Conservation (phyloP, 495 filamentous ascomycete species). For the Aspergillus saccharolyticus region DNA sequence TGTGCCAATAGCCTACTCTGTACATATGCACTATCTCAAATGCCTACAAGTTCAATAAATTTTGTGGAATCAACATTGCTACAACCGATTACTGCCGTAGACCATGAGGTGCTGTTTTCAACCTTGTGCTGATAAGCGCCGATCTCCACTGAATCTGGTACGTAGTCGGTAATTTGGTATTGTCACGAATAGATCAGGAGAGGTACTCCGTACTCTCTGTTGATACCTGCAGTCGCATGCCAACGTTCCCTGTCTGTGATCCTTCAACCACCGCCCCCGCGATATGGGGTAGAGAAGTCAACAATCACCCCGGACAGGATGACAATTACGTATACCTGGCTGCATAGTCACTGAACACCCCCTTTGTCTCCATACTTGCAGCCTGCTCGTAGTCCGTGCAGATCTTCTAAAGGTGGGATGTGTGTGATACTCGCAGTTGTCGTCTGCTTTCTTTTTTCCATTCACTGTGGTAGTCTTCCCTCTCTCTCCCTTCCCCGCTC, state of each 20-base stretch:
- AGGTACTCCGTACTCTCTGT: too few relatives aligned
- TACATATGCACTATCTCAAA: not conserved
- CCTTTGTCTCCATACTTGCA: too few relatives aligned
- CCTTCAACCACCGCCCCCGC: too few relatives aligned
- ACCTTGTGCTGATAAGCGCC: not conserved
- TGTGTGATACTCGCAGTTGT: too few relatives aligned
- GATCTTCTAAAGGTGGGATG: too few relatives aligned
- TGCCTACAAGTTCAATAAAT: not conserved
- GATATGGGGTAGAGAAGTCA: not conserved
- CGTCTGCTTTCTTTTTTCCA: not conserved
- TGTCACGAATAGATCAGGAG: too few relatives aligned
- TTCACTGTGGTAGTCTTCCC: too few relatives aligned
- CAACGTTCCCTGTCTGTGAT: not conserved
- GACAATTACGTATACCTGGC: not conserved
- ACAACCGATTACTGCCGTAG: not conserved
- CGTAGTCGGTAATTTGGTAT: not conserved
- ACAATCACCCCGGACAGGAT: not conserved
- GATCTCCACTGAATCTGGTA: not conserved
- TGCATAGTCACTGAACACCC: not conserved
- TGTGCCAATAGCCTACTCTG: not conserved
- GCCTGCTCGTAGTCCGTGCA: too few relatives aligned
- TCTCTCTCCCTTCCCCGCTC: not conserved
- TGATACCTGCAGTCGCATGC: not conserved
- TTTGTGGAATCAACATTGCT: not conserved
- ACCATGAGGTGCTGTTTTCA: not conserved